A percentile compares a stretch with the other conserved stretches of the same genome.
These are phyloP conservation scores for Lentinus polychrous DNA, from an alignment of 1,284 basidiomycete genomes.

Conservation along the genomic window DNA sequence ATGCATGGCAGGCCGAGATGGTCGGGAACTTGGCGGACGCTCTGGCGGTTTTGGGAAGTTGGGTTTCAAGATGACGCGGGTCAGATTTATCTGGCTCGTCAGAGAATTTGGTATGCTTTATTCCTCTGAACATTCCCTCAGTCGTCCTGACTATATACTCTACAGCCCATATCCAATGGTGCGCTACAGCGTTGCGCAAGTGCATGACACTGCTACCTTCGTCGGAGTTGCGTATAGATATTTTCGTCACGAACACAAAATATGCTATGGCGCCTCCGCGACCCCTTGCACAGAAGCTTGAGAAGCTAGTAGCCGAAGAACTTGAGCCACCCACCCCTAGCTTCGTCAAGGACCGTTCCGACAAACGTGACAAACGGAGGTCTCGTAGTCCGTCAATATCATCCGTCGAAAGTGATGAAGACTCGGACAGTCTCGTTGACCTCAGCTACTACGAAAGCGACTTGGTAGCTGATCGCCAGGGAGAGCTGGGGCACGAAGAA, in stretches of 20 bases:
- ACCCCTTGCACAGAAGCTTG: conserved; percentile 4
- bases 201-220: conserved; percentile 60
- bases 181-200: conserved; percentile 60
- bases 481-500: conserved; percentile 40
- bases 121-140: conserved; percentile 3
- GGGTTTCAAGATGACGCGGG: conserved; percentile 45
- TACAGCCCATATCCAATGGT: conserved; percentile 80
- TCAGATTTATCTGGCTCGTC: conserved; percentile 82
- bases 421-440: conserved; percentile 37
- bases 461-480: conserved; percentile 25
- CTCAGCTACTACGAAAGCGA: conserved; percentile 39
- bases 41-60: conserved; percentile 37
- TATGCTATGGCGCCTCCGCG: conserved; percentile 14
- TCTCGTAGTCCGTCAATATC: conserved; percentile 10
- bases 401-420: conserved; percentile 28
- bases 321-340: conserved; percentile 39
- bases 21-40: conserved; percentile 35
- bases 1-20: conserved; percentile 51
- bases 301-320: conserved; percentile 2
- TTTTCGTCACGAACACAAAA: conserved; percentile 68
- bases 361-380: conserved; percentile 8
- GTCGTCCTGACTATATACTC: neutral
- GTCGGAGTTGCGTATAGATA: conserved; percentile 64
- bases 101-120: conserved; percentile 65
- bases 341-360: conserved; percentile 24